A percentile compares a stretch with the other conserved stretches of the same genome.
Conservation (phyloP, 331 rosid species). For the Cydonia oblonga region DNA sequence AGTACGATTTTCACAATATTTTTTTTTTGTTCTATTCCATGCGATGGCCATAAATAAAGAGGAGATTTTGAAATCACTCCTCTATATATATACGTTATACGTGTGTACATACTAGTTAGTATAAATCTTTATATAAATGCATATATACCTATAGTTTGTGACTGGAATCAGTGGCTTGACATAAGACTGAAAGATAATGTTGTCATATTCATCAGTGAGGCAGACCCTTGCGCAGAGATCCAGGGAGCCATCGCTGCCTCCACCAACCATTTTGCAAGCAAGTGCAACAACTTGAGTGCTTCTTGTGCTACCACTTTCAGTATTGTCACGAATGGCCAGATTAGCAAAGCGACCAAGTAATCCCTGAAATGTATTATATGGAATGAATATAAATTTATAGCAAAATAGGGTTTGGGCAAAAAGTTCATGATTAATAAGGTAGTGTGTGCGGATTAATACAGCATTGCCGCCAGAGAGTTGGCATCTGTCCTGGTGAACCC, state of each 20-base stretch:
- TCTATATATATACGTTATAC: too few relatives aligned
- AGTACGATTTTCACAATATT: neutral
- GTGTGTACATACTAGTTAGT: neutral
- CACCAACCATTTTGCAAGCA: slow-evolving; percentile 94
- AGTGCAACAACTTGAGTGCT: slow-evolving; percentile 67
- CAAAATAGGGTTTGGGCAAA: neutral
- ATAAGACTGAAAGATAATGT: slow-evolving; percentile 65
- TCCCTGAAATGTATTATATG: slow-evolving; percentile 28
- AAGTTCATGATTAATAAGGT: neutral
- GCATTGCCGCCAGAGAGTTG: slow-evolving; percentile 38
- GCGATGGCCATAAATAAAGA: rapidly evolving
- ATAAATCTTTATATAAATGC: neutral
- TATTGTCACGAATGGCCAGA: slow-evolving; percentile 63
- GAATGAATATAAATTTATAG: neutral
- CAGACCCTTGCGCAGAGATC: slow-evolving; percentile 83
- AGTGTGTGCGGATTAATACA: slow-evolving; percentile 17
- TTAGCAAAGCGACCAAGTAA: slow-evolving; percentile 48
- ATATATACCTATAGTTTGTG: slow-evolving; percentile 59
- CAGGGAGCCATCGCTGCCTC: slow-evolving; percentile 76
- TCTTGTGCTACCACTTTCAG: slow-evolving; percentile 36
- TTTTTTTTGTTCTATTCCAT: too few relatives aligned
- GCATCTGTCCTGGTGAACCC: slow-evolving; percentile 78
- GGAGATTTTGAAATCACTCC: neutral
- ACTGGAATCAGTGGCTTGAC: slow-evolving; percentile 69
- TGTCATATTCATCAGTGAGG: slow-evolving; percentile 67